Evolutionary conservation across 169 alveolate species (phyloP).

Genomic region (Plasmodium gonderi): DNA sequence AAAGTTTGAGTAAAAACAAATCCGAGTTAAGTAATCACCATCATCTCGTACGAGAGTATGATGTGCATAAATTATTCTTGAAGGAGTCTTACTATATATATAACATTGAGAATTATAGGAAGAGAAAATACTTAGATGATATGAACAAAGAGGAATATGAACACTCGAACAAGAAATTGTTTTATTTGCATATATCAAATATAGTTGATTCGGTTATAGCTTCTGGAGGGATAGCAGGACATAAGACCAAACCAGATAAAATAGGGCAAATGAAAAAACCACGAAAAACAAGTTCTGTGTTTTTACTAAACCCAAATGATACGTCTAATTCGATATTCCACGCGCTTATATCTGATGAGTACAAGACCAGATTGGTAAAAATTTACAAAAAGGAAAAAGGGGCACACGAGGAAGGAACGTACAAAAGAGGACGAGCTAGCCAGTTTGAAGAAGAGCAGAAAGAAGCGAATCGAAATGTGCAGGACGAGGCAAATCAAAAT

Average conservation of each 20-base stretch:
- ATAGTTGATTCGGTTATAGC: constrained; percentile 11
- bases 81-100: constrained; percentile 28
- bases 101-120: constrained; percentile 50
- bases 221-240: not conserved
- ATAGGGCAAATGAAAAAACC: not conserved
- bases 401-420: too few relatives aligned
- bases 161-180: constrained; percentile 10
- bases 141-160: constrained; percentile 47
- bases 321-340: constrained; percentile 42
- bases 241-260: not conserved
- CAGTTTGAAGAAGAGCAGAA: too few relatives aligned
- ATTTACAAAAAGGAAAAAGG: constrained; percentile 21
- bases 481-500: not conserved
- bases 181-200: constrained; percentile 30
- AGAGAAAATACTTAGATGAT: constrained; percentile 11
- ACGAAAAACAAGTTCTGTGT: constrained; percentile 11
- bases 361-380: not conserved
- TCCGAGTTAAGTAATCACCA: not conserved
- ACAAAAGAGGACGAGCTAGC: too few relatives aligned
- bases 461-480: not conserved
- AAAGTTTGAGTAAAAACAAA: not conserved
- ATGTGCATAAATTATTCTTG: constrained; percentile 20
- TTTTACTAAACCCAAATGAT: constrained; percentile 22
- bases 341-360: constrained; percentile 19
- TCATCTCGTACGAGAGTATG: constrained; percentile 20